Conservation (phyloP, 208 protist genomes). For the Leishmania aethiopica region DNA sequence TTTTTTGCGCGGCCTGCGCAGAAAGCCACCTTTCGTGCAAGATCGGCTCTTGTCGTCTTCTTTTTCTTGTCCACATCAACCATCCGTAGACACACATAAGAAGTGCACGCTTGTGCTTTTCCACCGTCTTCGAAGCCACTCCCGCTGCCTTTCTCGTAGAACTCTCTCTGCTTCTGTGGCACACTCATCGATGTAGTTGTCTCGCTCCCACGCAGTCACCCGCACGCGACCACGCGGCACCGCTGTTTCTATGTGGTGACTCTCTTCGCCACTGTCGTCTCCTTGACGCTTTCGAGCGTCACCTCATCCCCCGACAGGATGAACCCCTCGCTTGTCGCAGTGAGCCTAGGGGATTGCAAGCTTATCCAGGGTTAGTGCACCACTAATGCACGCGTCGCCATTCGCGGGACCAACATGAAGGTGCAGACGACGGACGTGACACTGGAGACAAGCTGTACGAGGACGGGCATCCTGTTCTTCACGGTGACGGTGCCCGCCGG, state of each 20-base stretch:
- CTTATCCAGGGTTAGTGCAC: constrained; percentile 1
- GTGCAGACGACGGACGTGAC: constrained; percentile 1
- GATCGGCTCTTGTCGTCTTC: too few species aligned
- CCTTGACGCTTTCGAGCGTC: constrained; percentile 14
- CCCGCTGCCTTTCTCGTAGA: too few species aligned
- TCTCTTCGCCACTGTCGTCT: constrained; percentile 5
- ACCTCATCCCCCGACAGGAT: constrained; percentile 6
- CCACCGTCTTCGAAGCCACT: too few species aligned
- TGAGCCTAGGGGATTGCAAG: neutral
- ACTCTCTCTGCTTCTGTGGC: neutral
- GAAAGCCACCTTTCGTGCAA: too few species aligned
- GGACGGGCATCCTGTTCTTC: neutral
- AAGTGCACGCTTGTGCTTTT: too few species aligned
- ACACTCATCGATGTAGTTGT: neutral
- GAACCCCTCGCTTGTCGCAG: neutral
- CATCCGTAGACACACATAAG: too few species aligned
- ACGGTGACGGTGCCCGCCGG: neutral
- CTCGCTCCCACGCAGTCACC: neutral
- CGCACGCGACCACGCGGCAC: neutral
- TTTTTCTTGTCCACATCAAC: too few species aligned
- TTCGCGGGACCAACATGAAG: constrained; percentile 3
- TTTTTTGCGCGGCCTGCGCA: too few species aligned
- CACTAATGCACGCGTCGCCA: constrained; percentile 5
- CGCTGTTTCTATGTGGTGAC: constrained; percentile 15
- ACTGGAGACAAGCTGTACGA: constrained; percentile 4